Conservation (phyloP, 2,329 filamentous ascomycete species). For the Xylariaceae sp. region DNA sequence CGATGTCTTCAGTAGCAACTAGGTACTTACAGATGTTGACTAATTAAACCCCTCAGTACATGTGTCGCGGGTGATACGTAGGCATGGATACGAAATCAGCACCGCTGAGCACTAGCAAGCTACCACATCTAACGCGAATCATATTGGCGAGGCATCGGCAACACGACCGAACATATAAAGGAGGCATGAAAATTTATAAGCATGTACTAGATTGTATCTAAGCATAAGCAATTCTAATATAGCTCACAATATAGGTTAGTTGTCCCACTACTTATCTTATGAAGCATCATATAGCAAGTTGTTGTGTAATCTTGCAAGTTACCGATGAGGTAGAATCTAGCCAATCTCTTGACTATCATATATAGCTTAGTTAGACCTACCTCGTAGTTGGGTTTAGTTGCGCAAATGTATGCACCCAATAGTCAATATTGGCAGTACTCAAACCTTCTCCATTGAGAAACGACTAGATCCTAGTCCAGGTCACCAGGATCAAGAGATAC, state of each 20-base stretch:
- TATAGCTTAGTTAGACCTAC: not conserved
- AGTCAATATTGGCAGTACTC: not conserved
- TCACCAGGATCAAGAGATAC: slow-evolving; percentile 3
- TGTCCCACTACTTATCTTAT: not conserved
- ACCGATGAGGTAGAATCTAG: not conserved
- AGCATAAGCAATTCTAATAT: not conserved
- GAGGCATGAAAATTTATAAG: too few species aligned
- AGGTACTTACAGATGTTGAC: too few species aligned
- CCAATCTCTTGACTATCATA: not conserved
- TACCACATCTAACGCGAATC: too few species aligned
- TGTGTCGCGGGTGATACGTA: too few species aligned
- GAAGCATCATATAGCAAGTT: not conserved
- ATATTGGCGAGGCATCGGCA: too few species aligned
- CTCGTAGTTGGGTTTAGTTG: not conserved
- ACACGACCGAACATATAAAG: too few species aligned
- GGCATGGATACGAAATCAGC: too few species aligned
- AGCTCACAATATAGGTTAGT: not conserved
- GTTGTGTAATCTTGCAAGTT: not conserved
- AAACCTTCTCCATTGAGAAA: not conserved
- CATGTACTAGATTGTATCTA: not conserved
- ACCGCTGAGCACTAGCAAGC: too few species aligned
- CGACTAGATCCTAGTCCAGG: not conserved
- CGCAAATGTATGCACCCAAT: not conserved
- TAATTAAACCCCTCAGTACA: too few species aligned
- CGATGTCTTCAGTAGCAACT: too few species aligned